These are phyloP conservation scores for Erysimum cheiri DNA, from an alignment of 441 rosid genomes.

Conservation along the genomic window DNA sequence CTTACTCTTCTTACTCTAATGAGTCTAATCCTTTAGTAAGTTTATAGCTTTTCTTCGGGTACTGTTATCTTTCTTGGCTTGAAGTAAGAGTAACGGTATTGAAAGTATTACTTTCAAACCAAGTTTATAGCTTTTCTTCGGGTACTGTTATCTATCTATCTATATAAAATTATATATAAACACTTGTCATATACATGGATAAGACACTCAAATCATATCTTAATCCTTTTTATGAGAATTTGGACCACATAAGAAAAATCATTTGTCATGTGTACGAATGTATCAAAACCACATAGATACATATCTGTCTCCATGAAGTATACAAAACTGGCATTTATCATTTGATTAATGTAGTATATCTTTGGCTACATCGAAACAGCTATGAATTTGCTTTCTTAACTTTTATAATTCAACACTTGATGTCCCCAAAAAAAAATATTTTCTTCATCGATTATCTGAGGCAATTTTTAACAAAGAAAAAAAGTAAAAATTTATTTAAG, in stretches of 20 bases:
- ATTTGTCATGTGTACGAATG: slow-evolving; percentile 37
- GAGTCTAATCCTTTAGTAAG: background rate
- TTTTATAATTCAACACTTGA: slow-evolving; percentile 16
- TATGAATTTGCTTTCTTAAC: slow-evolving; percentile 33
- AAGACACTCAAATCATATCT: slow-evolving; percentile 36
- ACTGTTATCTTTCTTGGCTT: too few species aligned
- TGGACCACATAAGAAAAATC: slow-evolving; percentile 36
- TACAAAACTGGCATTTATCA: slow-evolving; percentile 35
- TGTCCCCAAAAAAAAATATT: background rate
- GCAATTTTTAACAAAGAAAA: too few species aligned
- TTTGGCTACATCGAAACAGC: slow-evolving; percentile 40
- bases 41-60: too few species aligned
- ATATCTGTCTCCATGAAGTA: slow-evolving; percentile 32
- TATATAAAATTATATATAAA: slow-evolving; percentile 14
- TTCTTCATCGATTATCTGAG: background rate
- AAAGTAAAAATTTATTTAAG: too few species aligned
- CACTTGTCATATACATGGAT: slow-evolving; percentile 34
- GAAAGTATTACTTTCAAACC: slow-evolving; percentile 12
- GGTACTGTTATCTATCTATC: background rate
- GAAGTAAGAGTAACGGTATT: slow-evolving; percentile 21
- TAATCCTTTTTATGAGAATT: slow-evolving; percentile 32
- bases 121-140: slow-evolving; percentile 19
- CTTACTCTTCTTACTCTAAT: slow-evolving; percentile 5
- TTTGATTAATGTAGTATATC: slow-evolving; percentile 11
- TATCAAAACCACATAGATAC: slow-evolving; percentile 37